Base-by-base conservation (phyloP, 192 early-diverging fungal genomes). In the Coemansia sp. region DNA sequence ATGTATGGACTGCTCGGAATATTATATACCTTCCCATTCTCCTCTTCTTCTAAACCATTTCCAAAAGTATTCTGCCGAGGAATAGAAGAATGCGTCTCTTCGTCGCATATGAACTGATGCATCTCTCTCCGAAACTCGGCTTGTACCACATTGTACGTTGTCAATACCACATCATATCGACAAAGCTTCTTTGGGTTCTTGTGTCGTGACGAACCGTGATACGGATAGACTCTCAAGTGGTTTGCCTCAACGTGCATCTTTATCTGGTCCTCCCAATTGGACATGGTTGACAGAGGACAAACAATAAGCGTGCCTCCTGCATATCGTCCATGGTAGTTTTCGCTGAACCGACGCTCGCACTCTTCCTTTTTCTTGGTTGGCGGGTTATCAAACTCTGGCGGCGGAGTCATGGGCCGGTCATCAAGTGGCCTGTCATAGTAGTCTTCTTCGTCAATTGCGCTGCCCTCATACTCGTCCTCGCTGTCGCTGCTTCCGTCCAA, bases 211-310 rank as follows among this genome's bases (percentile, higher is more conserved):
- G 66, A 47, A 26, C 90, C 91, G 64, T 92, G 90, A 74, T 89
- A 90, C 6, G 89, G 80, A 18, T 84, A 74, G 11, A 91, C 79
- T 9, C 65, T 70, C 45, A 91, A 57, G 1, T 56, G 19, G 19
- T 74, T 67, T 0, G 69, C 16, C 19, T 60, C 58, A 10, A 85
- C 75, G 62, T 91, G 90, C 11, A 69, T 66, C 37, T 13, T 58
- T 19, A 91, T 70, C 72, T 92, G 90, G 44, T 90, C 87, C 70
- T 90, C 89, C 91, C 91, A 92, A 71, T 92, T 90, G 15, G 83
- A 73, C 52, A 92, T 81, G 9, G 87, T 90, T 15, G 86, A 87
- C 23, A 92, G 81, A 16, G 91, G 91, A 47, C 88, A 91, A 9
- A 92, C 75, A 49, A 92, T 88, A 43, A 92, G 74, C 9, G 91